Evolutionary conservation across 768 basidiomycete genomes (phyloP).

Genomic region (Steccherinum ochraceum): DNA sequence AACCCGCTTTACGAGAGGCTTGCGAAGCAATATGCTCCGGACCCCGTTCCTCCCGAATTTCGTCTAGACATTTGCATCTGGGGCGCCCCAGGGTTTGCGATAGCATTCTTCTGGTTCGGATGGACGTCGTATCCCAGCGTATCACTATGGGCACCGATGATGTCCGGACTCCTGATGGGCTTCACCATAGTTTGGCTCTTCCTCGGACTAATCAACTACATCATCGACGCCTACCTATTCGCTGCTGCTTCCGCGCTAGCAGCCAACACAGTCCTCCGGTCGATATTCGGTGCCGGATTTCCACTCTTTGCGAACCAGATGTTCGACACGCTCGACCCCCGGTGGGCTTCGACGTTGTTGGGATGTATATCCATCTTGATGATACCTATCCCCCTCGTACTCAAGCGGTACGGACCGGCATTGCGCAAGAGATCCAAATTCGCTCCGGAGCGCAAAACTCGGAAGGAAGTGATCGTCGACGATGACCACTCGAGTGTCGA

Average conservation of each 20-base stretch:
- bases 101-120: conserved; percentile 67
- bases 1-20: conserved; percentile 46
- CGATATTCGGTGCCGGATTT: conserved; percentile 24
- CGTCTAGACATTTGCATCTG: conserved; percentile 45
- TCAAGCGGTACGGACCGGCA: conserved; percentile 18
- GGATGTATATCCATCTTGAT: conserved; percentile 49
- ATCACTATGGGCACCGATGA: conserved; percentile 48
- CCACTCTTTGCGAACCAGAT: conserved; percentile 33
- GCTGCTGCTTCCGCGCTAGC: conserved; percentile 56
- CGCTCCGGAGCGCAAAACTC: conserved; percentile 12
- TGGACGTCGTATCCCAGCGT: conserved; percentile 55
- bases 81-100: conserved; percentile 44
- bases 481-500: no score
- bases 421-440: conserved; percentile 21
- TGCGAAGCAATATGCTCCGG: conserved; percentile 37
- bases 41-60: conserved; percentile 58
- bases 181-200: conserved; percentile 52
- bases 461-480: not conserved
- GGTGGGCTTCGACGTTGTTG: conserved; percentile 56
- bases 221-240: conserved; percentile 56
- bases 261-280: conserved; percentile 45
- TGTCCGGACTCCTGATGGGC: conserved; percentile 42
- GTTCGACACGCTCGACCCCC: conserved; percentile 43
- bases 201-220: conserved; percentile 54
- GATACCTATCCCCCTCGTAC: conserved; percentile 36